These are phyloP conservation scores for Ambrosiella beaveri DNA, from an alignment of 2,329 filamentous ascomycete genomes.

Conservation along the genomic window DNA sequence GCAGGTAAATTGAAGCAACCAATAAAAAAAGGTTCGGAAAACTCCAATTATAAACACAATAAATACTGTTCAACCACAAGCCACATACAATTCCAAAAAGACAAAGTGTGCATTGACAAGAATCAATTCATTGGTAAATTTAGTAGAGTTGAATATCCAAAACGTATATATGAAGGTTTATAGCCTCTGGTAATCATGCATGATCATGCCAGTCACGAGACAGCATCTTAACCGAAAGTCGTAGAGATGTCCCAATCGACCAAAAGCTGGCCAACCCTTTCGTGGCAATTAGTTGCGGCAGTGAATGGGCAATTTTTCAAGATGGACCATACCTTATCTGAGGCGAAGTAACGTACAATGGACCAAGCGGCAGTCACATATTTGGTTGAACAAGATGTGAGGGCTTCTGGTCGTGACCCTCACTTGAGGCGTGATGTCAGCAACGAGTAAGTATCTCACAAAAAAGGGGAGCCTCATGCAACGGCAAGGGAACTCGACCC, in stretches of 20 bases:
- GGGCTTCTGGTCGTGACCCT: background rate
- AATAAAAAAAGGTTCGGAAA: background rate
- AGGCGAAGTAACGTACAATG: background rate
- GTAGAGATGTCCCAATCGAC: background rate
- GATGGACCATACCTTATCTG: slow-evolving; percentile 15
- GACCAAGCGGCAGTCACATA: background rate
- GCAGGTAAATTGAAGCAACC: no score
- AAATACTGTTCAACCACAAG: background rate
- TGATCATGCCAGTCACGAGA: background rate
- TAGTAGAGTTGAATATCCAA: background rate
- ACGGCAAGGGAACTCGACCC: background rate
- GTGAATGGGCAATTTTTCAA: slow-evolving; percentile 18
- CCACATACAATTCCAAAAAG: background rate
- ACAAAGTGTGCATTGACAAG: background rate
- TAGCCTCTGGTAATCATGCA: background rate
- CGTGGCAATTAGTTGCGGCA: slow-evolving; percentile 2
- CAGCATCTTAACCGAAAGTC: background rate
- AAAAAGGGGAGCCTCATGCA: background rate
- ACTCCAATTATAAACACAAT: background rate
- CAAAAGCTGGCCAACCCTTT: slow-evolving; percentile 12
- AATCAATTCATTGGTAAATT: background rate
- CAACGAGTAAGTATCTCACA: background rate
- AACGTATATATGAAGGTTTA: background rate
- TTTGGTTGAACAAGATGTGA: background rate
- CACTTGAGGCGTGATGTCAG: slow-evolving; percentile 1